These are phyloP conservation scores for Zymoseptoria ardabiliae DNA, from an alignment of 2,329 filamentous ascomycete genomes.

Conservation along the genomic window DNA sequence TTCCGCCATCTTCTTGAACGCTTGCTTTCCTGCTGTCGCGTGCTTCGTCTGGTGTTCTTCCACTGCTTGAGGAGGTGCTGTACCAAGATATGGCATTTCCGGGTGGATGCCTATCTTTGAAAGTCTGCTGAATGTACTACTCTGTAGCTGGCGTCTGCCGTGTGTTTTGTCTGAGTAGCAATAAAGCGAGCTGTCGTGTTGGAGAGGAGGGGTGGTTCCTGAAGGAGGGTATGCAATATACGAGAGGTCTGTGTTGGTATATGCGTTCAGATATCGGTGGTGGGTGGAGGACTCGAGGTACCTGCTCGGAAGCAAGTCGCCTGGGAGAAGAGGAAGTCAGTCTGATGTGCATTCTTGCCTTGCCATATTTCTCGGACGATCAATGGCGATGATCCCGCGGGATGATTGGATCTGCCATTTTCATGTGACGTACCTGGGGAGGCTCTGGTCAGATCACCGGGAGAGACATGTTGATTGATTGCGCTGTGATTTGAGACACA, in stretches of 20 bases:
- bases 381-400: not conserved
- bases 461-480: constrained; percentile 11
- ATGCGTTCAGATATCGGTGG: not conserved
- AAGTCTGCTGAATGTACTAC: not conserved
- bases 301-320: not conserved
- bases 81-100: constrained; percentile 9
- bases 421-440: constrained; percentile 2
- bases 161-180: not conserved
- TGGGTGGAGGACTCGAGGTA: not conserved
- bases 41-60: not conserved
- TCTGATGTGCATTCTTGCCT: not conserved
- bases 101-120: not conserved
- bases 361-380: not conserved
- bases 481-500: constrained; percentile 11
- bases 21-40: not conserved
- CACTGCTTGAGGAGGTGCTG: not conserved
- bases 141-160: not conserved
- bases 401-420: not conserved
- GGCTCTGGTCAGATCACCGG: constrained; percentile 11
- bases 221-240: not conserved
- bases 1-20: not conserved
- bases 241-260: not conserved
- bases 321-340: not conserved
- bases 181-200: not conserved
- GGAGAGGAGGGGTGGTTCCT: not conserved